phyloP scores from a whole-genome alignment of 1,284 basidiomycete species.

The Heterobasidion irregulare region DNA sequence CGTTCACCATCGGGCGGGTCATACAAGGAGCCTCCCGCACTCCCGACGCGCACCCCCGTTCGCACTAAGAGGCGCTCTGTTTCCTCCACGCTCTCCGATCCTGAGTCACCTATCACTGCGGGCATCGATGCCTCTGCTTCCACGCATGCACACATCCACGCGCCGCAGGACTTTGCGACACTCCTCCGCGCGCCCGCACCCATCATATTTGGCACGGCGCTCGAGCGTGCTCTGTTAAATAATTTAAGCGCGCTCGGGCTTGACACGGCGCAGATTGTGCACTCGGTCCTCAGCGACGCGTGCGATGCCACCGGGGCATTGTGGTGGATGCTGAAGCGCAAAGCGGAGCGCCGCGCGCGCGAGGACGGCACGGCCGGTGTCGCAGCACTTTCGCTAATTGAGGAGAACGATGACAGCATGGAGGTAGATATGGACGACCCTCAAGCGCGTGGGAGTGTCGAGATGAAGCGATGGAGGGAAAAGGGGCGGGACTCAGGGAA shows the following conservation, averaged over 20 bases:
- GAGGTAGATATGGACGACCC: conserved; percentile 13
- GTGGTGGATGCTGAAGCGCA: conserved; percentile 95
- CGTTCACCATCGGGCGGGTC: conserved; percentile 6
- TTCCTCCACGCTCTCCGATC: conserved; percentile 70
- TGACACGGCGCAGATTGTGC: conserved; percentile 91
- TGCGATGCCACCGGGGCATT: conserved; percentile 88
- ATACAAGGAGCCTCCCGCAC: conserved; percentile 41
- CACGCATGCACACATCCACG: too few species aligned
- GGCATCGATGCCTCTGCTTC: conserved; percentile 25
- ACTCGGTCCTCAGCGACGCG: conserved; percentile 86
- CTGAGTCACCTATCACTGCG: conserved; percentile 41
- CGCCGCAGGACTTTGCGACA: conserved; percentile 62
- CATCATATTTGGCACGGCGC: conserved; percentile 77
- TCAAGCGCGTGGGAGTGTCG: conserved; percentile 18
- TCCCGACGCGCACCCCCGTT: conserved; percentile 79
- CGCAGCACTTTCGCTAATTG: conserved; percentile 4
- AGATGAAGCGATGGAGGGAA: conserved; percentile 11
- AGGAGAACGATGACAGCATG: conserved; percentile 10
- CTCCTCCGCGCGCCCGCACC: conserved; percentile 67
- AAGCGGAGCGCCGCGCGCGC: conserved; percentile 56
- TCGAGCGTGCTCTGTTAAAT: conserved; percentile 79
- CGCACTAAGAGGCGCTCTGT: conserved; percentile 92
- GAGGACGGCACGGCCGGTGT: conserved; percentile 25
- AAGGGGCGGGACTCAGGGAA: conserved; percentile 5
- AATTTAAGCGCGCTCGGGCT: conserved; percentile 74